Base-by-base conservation (phyloP, 2,329 filamentous ascomycete genomes). In the Sporothrix pseudoabietina region DNA sequence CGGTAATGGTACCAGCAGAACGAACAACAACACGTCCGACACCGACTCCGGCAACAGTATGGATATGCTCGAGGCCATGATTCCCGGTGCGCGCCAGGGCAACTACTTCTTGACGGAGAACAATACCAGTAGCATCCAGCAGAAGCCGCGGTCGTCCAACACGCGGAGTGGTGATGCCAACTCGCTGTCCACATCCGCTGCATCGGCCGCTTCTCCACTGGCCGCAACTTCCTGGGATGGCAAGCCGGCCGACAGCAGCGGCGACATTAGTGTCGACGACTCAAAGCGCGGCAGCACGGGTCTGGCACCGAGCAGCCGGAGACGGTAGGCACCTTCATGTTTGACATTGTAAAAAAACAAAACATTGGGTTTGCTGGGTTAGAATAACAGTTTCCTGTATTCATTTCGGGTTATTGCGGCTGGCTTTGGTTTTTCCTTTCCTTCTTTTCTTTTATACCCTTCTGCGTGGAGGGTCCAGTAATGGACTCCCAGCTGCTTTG, bases 91-190 rank as follows among this genome's bases (percentile, higher is more conserved):
- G n/a, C 59, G 41, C 32, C 71, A 69, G 47, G 75, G 75, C 52
- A 75, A 76, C 63, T 76, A 76, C 47, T 76, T 69, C 10, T 22
- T 76, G 52, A 75, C 73, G 32, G 70, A 72, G 35, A 52, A 55
- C 68, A 54, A 68, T 35, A 32, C 16, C 22, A 26, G 41, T 39
- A 4, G 10, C 61, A 30, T 66, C 22, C 70, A 72, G 49, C 26
- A 61, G 16, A 22, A 49, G 63, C 70, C 55, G 9, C 63, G 65
- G 55, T 19, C 39, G 8, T n/a, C 73, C 44, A 35, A 39, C 19
- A 4, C 26, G 19, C 35, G 39, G 4, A 14, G 16, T 4, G 30
- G 32, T 6, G 19, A 49, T 14, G 16, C 47, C 30, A 69, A 35
- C 30, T 52, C 44, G 2, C 22, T 52, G 44, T 68, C 44, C 19